Evolutionary conservation across 2,329 filamentous ascomycete genomes (phyloP), one percentile per base, ranked within the genome.

Genomic region (Alternaria gansuensis): DNA sequence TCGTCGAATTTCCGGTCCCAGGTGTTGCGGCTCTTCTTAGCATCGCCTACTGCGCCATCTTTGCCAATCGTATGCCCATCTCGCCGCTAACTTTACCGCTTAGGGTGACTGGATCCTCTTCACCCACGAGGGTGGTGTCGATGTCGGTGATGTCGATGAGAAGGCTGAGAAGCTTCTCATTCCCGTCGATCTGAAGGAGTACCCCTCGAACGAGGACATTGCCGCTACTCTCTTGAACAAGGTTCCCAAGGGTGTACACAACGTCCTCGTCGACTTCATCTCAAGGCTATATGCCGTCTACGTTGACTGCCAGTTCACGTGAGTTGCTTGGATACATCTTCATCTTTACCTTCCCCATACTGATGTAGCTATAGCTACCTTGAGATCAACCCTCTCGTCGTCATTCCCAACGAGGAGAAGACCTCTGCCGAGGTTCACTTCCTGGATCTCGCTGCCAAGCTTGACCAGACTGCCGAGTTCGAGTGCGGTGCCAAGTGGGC

Each of bases 71-170:
- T 51, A 33, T 62, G 59, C 55, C 65, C 51, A 66, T 57, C 70
- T 43, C 28, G 46, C 57, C 40, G 64, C 78, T 79, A 68, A 77
- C 71, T 50, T 62, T 60, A 66, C 62, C 66, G 62, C 59, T 64
- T 79, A 98, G 95, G 95, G 95, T 77, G 95, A 99, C 82, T 98
- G 93, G 93, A 97, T 99, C 78, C 92, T 99, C 77, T 99, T 99
- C 86, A 97, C 94, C 75, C 93, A 99, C 83, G 95, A 99, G 83
- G 95, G 95, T 85, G 95, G 95, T 90, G 93, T 99, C 70, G 95
- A 99, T 82, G 95, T 99, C 74, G 95, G 95, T 79, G 95, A 99
- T 88, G 95, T 99, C 69, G 95, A 99, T 76, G 93, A 89, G 67
- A 99, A 99, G 87, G 95, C 95, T 66, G 92, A 98, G 88, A 99